Base-by-base conservation (phyloP, 148 eudicot genomes). In the Rhododendron kiyosumense region DNA sequence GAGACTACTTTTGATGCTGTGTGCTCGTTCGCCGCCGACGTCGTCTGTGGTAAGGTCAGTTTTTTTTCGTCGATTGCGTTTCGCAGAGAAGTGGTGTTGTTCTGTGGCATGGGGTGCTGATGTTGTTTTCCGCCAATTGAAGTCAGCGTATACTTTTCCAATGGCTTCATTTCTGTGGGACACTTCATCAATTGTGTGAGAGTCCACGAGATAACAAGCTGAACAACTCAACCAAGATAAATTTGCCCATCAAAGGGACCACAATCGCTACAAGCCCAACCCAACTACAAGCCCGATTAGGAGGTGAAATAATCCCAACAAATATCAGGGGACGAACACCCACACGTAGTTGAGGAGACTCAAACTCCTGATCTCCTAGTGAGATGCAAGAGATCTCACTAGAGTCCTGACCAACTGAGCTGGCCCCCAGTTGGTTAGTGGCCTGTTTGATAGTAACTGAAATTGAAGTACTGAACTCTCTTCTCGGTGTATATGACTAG, bases 31-130 rank as follows among this genome's bases (percentile, higher is more conserved):
- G 98, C 99, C 1, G 85, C 89, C 13, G 94, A 97, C n/a, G 90
- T 97, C 88, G 85, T 97, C 89, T 82, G 90, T 67, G 98, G 94
- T 83, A 95, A 97, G 99, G 99, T 95, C 87, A 85, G 93, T 85
- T 86, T 59, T 52, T 48, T 2, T 81, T 32, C 17, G 4, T 18
- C 1, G 45, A 41, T 41, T 41, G 45, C 45, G 45, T 41, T 41
- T 41, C 45, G 45, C 5, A 41, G 45, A 41, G 45, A 41, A 41
- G 45, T 41, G 45, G 45, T 41, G 45, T 41, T 41, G 45, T 41
- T 41, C 15, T 81, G 63, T 79, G 34, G 69, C 24, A 82, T 61
- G 18, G 30, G 73, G 15, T 26, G 65, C 28, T 57, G 20, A 34
- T 49, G 32, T 78, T 46, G 45, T 41, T 41, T 45, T 10, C 13